A percentile compares a stretch with the other conserved stretches of the same genome.
Conservation (phyloP, 1,284 basidiomycete genomes). For the Marasmius tenuissimus region DNA sequence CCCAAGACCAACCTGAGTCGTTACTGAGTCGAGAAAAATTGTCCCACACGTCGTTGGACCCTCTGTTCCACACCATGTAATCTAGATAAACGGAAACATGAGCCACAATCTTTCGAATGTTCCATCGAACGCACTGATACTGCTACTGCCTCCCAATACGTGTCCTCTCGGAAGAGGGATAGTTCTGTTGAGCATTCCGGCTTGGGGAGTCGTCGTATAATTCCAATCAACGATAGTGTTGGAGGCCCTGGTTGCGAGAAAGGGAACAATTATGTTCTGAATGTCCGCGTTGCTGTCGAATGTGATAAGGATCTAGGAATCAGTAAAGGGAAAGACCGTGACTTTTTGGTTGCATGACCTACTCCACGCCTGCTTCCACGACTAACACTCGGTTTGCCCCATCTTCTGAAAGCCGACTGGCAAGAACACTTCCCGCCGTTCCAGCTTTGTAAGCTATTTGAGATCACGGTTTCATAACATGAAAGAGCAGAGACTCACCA, state of each 20-base stretch:
- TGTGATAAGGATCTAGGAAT: not conserved
- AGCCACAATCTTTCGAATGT: not conserved
- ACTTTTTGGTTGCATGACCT: not conserved
- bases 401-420: slow-evolving; percentile 12
- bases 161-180: not conserved
- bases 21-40: slow-evolving; percentile 21
- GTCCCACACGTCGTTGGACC: slow-evolving; percentile 27
- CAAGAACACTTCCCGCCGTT: slow-evolving; percentile 12
- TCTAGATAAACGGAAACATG: slow-evolving; percentile 16
- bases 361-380: slow-evolving; percentile 10
- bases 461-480: too few species aligned
- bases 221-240: slow-evolving; percentile 1
- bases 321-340: not conserved
- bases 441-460: not conserved
- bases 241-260: not conserved
- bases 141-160: slow-evolving; percentile 7
- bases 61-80: slow-evolving; percentile 25
- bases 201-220: slow-evolving; percentile 2
- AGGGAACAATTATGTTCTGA: slow-evolving; percentile 1
- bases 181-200: not conserved
- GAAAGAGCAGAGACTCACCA: not conserved
- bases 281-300: not conserved
- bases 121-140: not conserved
- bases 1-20: slow-evolving; percentile 29
- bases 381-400: slow-evolving; percentile 4